phyloP scores from a whole-genome alignment of 495 filamentous ascomycete species.

The Hypomontagnella submonticulosa region DNA sequence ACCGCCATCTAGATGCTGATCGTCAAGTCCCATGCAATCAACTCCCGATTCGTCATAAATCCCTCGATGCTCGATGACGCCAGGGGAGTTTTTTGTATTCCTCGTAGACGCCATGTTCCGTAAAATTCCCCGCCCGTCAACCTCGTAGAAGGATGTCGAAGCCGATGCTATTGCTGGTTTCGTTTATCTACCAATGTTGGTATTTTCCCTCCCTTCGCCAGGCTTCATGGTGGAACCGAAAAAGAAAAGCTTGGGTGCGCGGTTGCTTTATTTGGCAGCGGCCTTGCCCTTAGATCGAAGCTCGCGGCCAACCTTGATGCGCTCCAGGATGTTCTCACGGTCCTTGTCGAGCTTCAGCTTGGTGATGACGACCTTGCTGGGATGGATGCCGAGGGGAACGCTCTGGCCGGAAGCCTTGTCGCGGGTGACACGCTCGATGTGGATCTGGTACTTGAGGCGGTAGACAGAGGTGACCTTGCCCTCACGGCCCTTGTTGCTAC shows the following conservation, averaged over 20 bases:
- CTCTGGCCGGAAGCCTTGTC: slow-evolving; percentile 95
- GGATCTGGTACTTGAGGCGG: slow-evolving; percentile 95
- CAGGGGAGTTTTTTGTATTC: slow-evolving; percentile 21
- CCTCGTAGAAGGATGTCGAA: slow-evolving; percentile 26
- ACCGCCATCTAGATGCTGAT: slow-evolving; percentile 46
- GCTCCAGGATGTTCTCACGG: slow-evolving; percentile 91
- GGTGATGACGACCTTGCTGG: slow-evolving; percentile 94
- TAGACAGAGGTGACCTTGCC: slow-evolving; percentile 96
- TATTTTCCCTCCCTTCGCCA: slow-evolving; percentile 49
- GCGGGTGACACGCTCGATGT: slow-evolving; percentile 89
- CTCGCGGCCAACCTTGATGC: slow-evolving; percentile 81
- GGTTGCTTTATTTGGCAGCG: slow-evolving; percentile 46
- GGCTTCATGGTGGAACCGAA: slow-evolving; percentile 14
- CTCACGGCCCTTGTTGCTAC: slow-evolving; percentile 92
- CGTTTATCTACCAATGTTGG: slow-evolving; percentile 45
- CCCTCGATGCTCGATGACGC: slow-evolving; percentile 34
- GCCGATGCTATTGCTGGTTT: slow-evolving; percentile 24
- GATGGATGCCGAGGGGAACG: slow-evolving; percentile 87
- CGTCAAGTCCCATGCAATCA: slow-evolving; percentile 39
- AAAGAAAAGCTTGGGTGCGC: background rate
- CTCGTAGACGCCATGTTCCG: slow-evolving; percentile 47
- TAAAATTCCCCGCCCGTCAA: slow-evolving; percentile 36
- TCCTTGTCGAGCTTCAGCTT: slow-evolving; percentile 99
- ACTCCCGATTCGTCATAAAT: slow-evolving; percentile 26
- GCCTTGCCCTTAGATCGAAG: slow-evolving; percentile 66